Conservation (phyloP, 2,329 filamentous ascomycete genomes). For the Trichoderma sp. region DNA sequence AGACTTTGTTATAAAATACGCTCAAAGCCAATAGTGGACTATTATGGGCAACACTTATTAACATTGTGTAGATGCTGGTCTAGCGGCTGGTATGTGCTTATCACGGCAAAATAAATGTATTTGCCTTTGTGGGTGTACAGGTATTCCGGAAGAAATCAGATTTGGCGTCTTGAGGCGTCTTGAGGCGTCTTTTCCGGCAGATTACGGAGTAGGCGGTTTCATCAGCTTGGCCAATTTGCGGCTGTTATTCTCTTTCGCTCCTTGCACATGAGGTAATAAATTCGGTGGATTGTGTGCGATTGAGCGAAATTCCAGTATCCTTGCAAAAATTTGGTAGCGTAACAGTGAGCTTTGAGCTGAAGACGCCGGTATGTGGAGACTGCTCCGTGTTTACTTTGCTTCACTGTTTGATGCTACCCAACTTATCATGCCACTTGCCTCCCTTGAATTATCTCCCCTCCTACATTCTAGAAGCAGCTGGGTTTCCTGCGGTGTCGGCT, state of each 20-base stretch:
- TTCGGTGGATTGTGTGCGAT: neutral
- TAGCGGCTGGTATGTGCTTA: neutral
- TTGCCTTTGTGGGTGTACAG: neutral
- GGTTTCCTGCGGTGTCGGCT: conserved; percentile 3
- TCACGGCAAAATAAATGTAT: neutral
- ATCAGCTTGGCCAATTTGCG: neutral
- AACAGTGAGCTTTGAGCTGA: neutral
- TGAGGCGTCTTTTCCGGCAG: neutral
- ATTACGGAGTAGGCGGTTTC: neutral
- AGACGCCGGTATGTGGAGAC: neutral
- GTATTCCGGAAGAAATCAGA: neutral
- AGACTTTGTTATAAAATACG: neutral
- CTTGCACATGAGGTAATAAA: neutral
- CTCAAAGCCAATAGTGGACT: neutral
- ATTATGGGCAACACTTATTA: neutral
- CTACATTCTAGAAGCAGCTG: neutral
- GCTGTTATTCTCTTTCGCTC: neutral
- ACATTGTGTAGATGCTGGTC: neutral
- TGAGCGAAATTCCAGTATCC: neutral
- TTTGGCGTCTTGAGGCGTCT: neutral
- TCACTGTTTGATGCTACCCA: neutral
- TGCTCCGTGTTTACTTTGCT: neutral
- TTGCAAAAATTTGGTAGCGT: neutral
- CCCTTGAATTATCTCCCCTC: neutral
- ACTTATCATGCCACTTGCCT: neutral